A percentile compares a stretch with the other conserved stretches of the same genome.
Conservation (phyloP, 2,329 filamentous ascomycete genomes). For the Botrytis pseudocinerea region DNA sequence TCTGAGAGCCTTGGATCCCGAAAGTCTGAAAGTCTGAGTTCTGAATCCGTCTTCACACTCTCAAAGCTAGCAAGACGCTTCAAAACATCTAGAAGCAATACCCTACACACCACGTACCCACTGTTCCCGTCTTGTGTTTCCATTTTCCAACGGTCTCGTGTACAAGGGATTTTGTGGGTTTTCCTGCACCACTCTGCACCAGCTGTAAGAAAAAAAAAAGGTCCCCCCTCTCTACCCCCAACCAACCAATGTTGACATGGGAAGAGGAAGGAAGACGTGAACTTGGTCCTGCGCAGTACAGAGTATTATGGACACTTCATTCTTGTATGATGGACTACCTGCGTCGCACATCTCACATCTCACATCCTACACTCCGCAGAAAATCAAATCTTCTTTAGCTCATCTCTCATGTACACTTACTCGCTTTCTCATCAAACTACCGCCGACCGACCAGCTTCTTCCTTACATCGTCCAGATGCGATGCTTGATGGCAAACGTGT, state of each 20-base stretch:
- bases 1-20: too few species aligned
- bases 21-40: not conserved
- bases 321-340: not conserved
- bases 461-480: not conserved
- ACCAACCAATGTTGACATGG: not conserved
- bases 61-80: too few species aligned
- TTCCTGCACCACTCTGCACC: constrained; percentile 3
- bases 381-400: not conserved
- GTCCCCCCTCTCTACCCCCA: not conserved
- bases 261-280: not conserved
- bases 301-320: not conserved
- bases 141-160: constrained; percentile 12
- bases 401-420: not conserved
- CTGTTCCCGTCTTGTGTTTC: not conserved
- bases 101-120: constrained; percentile 1
- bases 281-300: not conserved
- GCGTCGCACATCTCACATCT: too few species aligned
- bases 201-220: not conserved
- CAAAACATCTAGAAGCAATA: constrained; percentile 15
- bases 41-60: not conserved
- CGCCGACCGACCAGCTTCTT: not conserved
- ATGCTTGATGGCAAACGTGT: not conserved
- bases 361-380: too few species aligned
- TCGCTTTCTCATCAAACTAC: too few species aligned
- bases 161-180: constrained; percentile 14